Percentiles rank a stretch among this genome's conserved stretches.
Evolutionary conservation across 1,284 basidiomycete genomes (phyloP).

Genomic region (Ustilago esculenta): DNA sequence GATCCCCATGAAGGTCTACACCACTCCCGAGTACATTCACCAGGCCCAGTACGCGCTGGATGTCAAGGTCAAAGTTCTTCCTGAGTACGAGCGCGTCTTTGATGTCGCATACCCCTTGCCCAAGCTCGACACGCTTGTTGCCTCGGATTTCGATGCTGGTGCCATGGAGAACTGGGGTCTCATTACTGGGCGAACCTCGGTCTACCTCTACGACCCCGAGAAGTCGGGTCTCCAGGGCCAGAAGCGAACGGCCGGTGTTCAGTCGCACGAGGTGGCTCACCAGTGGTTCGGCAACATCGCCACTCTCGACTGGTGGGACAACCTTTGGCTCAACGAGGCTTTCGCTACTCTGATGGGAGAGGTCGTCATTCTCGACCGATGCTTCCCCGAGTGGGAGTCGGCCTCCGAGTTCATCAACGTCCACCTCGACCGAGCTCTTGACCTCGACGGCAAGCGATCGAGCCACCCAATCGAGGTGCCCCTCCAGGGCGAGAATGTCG

Average conservation of each 20-base stretch:
- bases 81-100: conserved; percentile 89
- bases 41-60: conserved; percentile 82
- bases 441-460: conserved; percentile 86
- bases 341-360: conserved; percentile 89
- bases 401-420: conserved; percentile 71
- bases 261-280: conserved; percentile 77
- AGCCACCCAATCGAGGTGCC: conserved; percentile 96
- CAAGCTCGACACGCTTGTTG: conserved; percentile 71
- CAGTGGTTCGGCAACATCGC: conserved; percentile 84
- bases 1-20: conserved; percentile 84
- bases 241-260: conserved; percentile 80
- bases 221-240: conserved; percentile 80
- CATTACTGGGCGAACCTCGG: conserved; percentile 87
- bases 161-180: conserved; percentile 91
- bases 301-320: conserved; percentile 90
- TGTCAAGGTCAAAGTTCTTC: conserved; percentile 84
- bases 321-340: conserved; percentile 73
- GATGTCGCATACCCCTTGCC: conserved; percentile 90
- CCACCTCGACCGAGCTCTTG: conserved; percentile 74
- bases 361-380: conserved; percentile 81
- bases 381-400: conserved; percentile 72
- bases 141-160: conserved; percentile 83
- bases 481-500: conserved; percentile 61
- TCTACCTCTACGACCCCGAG: conserved; percentile 82
- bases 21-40: conserved; percentile 83